phyloP scores from a whole-genome alignment of 2,329 filamentous ascomycete species.

The Colletotrichum somersetense region DNA sequence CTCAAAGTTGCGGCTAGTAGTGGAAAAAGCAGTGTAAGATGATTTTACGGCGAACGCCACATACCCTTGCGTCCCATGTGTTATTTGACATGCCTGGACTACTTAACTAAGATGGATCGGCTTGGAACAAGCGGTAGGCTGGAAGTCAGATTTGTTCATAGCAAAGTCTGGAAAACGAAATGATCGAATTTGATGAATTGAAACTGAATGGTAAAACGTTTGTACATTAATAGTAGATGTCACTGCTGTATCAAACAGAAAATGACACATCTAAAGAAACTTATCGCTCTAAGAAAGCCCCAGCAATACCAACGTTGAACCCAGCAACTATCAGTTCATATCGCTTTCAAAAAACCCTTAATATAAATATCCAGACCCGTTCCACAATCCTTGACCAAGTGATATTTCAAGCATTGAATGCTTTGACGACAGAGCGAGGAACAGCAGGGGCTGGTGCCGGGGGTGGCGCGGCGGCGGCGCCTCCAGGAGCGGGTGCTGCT shows the following conservation, averaged over 20 bases:
- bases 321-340: conserved; percentile 18
- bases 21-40: no score
- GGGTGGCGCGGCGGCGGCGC: not conserved
- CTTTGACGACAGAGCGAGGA: not conserved
- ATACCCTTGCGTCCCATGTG: no score
- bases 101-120: not conserved
- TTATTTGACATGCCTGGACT: not conserved
- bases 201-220: not conserved
- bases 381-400: not conserved
- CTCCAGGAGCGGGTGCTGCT: conserved; percentile 7
- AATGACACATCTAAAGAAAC: not conserved
- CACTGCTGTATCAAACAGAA: conserved; percentile 17
- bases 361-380: not conserved
- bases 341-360: not conserved
- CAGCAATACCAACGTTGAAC: conserved; percentile 17
- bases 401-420: conserved; percentile 11
- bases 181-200: no score
- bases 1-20: not conserved
- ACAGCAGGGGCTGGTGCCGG: not conserved
- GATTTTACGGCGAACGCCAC: no score
- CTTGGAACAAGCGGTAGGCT: not conserved
- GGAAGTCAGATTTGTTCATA: not conserved
- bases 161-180: not conserved
- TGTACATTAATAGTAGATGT: conserved; percentile 7
- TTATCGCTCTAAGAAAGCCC: not conserved